Percentiles rank a stretch among this genome's conserved stretches.
Evolutionary conservation across 2,329 filamentous ascomycete genomes (phyloP).

Genomic region (Xylaria arbuscula): DNA sequence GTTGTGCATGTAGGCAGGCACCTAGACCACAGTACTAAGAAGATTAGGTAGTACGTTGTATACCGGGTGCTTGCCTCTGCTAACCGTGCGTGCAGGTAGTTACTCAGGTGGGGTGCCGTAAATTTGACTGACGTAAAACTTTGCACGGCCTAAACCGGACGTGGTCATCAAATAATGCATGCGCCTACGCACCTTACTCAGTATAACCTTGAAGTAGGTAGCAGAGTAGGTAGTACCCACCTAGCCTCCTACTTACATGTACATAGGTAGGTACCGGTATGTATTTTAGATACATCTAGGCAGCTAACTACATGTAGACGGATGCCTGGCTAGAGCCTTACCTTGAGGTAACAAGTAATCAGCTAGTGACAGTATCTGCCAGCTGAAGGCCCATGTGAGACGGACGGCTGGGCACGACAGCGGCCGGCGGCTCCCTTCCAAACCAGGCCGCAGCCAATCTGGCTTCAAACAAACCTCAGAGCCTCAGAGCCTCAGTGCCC

Average conservation of each 20-base stretch:
- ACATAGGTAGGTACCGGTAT: neutral
- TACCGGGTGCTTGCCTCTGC: neutral
- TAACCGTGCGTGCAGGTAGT: too few relatives aligned
- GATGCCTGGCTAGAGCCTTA: too few relatives aligned
- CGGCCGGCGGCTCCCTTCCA: slow-evolving; percentile 26
- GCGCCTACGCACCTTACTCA: too few relatives aligned
- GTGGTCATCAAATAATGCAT: neutral
- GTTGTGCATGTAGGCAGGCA: neutral
- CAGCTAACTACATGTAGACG: too few relatives aligned
- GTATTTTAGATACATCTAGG: neutral
- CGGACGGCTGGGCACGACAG: slow-evolving; percentile 20
- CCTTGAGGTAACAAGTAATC: too few relatives aligned
- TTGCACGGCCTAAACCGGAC: neutral
- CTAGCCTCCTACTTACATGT: neutral
- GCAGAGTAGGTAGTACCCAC: too few relatives aligned
- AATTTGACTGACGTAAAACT: neutral
- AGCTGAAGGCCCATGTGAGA: slow-evolving; percentile 22
- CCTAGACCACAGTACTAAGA: neutral
- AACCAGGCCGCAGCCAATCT: slow-evolving; percentile 26
- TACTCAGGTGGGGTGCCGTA: neutral
- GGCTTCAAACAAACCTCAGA: slow-evolving; percentile 26
- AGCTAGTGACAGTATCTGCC: slow-evolving; percentile 9
- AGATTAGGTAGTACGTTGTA: neutral
- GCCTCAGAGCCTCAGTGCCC: slow-evolving; percentile 23
- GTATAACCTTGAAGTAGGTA: too few relatives aligned